Percentiles rank a stretch among this genome's conserved stretches.
These are phyloP conservation scores for Hyphodiscus hymeniophilus DNA, from an alignment of 495 filamentous ascomycete genomes.

Conservation along the genomic window DNA sequence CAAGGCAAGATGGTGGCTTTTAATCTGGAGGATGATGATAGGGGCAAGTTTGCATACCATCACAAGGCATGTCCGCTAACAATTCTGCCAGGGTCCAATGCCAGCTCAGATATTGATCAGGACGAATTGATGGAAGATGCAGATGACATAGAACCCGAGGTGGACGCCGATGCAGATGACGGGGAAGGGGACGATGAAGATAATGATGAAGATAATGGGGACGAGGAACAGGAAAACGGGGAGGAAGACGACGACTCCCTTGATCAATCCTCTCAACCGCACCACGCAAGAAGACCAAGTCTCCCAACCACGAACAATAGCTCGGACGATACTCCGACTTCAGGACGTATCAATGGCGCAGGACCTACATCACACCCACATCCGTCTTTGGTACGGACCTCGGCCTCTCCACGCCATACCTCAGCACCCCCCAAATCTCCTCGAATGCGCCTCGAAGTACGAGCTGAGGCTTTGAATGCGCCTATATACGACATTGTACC, in stretches of 20 bases:
- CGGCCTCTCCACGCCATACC: constrained; percentile 40
- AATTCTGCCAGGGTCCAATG: constrained; percentile 48
- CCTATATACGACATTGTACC: constrained; percentile 89
- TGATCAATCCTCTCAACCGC: constrained; percentile 46
- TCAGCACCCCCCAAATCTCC: constrained; percentile 30
- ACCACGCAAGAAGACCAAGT: constrained; percentile 32
- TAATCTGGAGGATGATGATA: constrained; percentile 46
- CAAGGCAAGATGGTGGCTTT: constrained; percentile 22
- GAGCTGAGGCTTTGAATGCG: constrained; percentile 77
- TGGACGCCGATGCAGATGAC: constrained; percentile 37
- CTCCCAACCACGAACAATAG: constrained; percentile 33
- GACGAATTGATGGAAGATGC: constrained; percentile 61
- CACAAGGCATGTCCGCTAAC: constrained; percentile 12
- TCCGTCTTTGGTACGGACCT: constrained; percentile 31
- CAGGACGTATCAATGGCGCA: constrained; percentile 12
- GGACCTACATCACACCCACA: constrained; percentile 21
- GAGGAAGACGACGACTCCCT: constrained; percentile 50
- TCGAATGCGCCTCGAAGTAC: constrained; percentile 54
- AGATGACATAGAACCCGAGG: constrained; percentile 37
- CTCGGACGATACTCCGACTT: constrained; percentile 18
- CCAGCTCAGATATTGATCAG: constrained; percentile 63
- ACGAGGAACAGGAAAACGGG: constrained; percentile 50
- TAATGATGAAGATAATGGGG: constrained; percentile 52
- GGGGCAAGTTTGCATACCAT: constrained; percentile 34
- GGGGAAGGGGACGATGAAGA: constrained; percentile 60